Evolutionary conservation across 1,284 basidiomycete genomes (phyloP), one percentile per base, ranked within the genome.

Genomic region (Neolentinus lepideus): DNA sequence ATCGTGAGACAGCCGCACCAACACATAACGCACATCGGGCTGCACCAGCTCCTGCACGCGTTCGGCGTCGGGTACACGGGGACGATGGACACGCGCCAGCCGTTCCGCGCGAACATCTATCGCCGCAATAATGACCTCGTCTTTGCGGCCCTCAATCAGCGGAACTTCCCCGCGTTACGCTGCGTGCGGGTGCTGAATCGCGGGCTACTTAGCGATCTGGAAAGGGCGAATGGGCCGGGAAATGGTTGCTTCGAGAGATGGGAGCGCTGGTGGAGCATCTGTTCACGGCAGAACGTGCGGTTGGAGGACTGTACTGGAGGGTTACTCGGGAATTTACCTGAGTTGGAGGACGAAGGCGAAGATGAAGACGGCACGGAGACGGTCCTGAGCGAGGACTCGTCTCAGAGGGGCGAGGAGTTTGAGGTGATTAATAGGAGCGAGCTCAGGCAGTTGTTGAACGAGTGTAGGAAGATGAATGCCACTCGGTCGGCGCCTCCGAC

Each of bases 231-330:
- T 43, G 76, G 80, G 0, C 79, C 79, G 1, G 69, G 68, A 38
- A 62, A 65, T 35, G 72, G 68, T 12, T 81, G 76, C 54, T 76
- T 72, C 61, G 73, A 78, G 55, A 69, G 88, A n/a, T 90, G 85
- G 82, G 81, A 83, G 62, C 70, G 75, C 51, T 90, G 87, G 88
- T 85, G 80, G 76, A 72, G 71, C 8, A 71, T 70, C 59, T 85
- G 79, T 59, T 58, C 69, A 1, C 60, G 60, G 16, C 71, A 77
- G 63, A 73, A 76, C 0, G 69, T 87, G 4, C 65, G 79, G 47
- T 65, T 88, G 47, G 84, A 88, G 66, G 85, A 88, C 64, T 88
- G 85, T 62, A 86, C 85, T 0, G 85, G 83, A 0, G 76, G 71
- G 11, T 60, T 70, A 29, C 64, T 88, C 29, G 85, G 85, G 0